These are phyloP conservation scores for Sphaerostilbella broomeana DNA, from an alignment of 2,329 filamentous ascomycete species.

Conservation along the genomic window DNA sequence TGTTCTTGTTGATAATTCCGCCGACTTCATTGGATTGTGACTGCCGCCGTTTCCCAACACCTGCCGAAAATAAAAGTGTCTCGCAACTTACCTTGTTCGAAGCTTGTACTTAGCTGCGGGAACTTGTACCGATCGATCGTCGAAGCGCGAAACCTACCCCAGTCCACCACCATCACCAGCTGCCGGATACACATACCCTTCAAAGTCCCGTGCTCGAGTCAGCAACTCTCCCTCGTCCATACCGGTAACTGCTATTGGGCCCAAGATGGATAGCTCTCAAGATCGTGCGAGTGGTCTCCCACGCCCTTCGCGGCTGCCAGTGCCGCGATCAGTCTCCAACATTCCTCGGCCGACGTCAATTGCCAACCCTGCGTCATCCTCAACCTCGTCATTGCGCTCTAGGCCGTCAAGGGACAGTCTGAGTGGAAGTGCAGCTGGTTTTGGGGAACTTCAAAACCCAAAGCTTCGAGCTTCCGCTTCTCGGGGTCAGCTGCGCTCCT, in stretches of 20 bases:
- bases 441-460: conserved; percentile 31
- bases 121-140: conserved; percentile 6
- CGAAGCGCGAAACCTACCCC: conserved; percentile 11
- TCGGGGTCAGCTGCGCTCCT: conserved; percentile 31
- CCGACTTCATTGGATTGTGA: neutral
- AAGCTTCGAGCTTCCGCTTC: conserved; percentile 36
- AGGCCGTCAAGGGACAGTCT: conserved; percentile 26
- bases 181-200: neutral
- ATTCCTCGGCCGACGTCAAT: conserved; percentile 25
- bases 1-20: conserved; percentile 6
- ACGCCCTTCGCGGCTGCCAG: conserved; percentile 33
- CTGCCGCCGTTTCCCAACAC: neutral
- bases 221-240: neutral
- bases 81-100: neutral
- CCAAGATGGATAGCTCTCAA: conserved; percentile 25
- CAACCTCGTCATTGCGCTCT: conserved; percentile 25
- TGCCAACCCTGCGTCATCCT: conserved; percentile 1
- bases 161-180: conserved; percentile 6
- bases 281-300: conserved; percentile 34
- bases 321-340: conserved; percentile 27
- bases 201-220: neutral
- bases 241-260: neutral
- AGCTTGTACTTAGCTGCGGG: neutral
- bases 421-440: conserved; percentile 12
- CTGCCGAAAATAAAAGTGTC: neutral